Base-by-base conservation (phyloP, 805 yeast genomes). In the Brettanomyces naardenensis region DNA sequence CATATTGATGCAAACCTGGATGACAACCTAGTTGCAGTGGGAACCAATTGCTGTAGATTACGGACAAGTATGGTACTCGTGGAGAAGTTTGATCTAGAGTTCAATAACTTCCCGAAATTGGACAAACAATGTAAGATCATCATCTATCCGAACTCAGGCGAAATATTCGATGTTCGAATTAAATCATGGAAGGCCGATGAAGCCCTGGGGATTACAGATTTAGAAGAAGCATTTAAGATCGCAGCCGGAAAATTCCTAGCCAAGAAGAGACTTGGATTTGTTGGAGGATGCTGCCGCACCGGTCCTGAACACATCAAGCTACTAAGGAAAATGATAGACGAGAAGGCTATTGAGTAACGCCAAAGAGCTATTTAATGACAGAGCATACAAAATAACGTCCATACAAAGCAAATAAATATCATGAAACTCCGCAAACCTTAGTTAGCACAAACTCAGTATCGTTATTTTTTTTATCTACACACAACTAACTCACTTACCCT, bases 281-380 rank as follows among this genome's bases (percentile, higher is more conserved):
- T 83, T 38, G 92, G 92, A 6, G 90, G 89, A 3, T 83, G 90
- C 56, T 83, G 90, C 44, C 66, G 86, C 46, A 79, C 86, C 1
- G 67, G 75, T 0, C 87, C 88, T 0, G 46, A 52, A 1, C 75
- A 69, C 21, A 66, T 66, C 33, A 39, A 37, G 18, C 29, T 43
- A 17, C 20, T 52, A 19, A 37, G 51, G 19, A 30, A 33, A 23
- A 17, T 43, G 33, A 36, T 47, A 13, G 52, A 51, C 31, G 36
- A 19, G 26, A 33, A 33, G 30, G 13, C 13, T n/a, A n/a, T n/a
- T n/a, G 19, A 20, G 19, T 25, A 25, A 25, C 27, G 27, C 27
- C 13, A 25, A 10, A 25, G 27, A 25, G 13, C 13, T 25, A 25
- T 25, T 10, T n/a, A n/a, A n/a, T n/a, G n/a, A n/a, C n/a, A n/a